phyloP scores from a whole-genome alignment of 2,329 filamentous ascomycete genomes.

The Fusarium abutilonis region DNA sequence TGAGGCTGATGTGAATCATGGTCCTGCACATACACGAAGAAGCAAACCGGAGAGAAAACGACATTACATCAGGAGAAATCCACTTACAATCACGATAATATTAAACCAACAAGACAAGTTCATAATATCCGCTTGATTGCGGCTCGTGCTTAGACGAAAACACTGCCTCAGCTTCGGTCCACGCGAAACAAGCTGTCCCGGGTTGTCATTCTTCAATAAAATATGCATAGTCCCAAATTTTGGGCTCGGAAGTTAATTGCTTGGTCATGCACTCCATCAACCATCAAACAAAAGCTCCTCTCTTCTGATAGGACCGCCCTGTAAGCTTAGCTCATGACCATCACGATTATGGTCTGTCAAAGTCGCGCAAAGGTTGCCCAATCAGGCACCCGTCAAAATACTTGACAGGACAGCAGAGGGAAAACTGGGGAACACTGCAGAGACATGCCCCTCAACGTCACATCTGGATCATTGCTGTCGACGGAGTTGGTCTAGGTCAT shows the following conservation, averaged over 20 bases:
- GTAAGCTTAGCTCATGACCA: slow-evolving; percentile 12
- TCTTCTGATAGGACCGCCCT: not conserved
- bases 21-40: too few relatives aligned
- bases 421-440: slow-evolving; percentile 25
- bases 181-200: slow-evolving; percentile 14
- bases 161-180: slow-evolving; percentile 14
- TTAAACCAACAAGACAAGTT: not conserved
- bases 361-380: slow-evolving; percentile 34
- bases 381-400: slow-evolving; percentile 27
- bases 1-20: too few relatives aligned
- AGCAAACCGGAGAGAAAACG: too few relatives aligned
- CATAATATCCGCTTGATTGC: not conserved
- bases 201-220: slow-evolving; percentile 1
- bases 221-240: slow-evolving; percentile 20
- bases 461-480: slow-evolving; percentile 20
- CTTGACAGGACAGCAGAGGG: slow-evolving; percentile 14
- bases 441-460: slow-evolving; percentile 30
- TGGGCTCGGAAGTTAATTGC: slow-evolving; percentile 6
- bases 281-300: not conserved
- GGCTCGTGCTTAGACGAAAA: not conserved
- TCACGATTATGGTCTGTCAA: slow-evolving; percentile 23
- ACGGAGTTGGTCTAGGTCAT: slow-evolving; percentile 23
- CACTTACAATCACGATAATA: not conserved
- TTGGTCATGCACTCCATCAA: slow-evolving; percentile 6
- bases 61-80: too few relatives aligned